Base-by-base conservation (phyloP, 768 basidiomycete genomes). In the Xerocomus potaroensis region DNA sequence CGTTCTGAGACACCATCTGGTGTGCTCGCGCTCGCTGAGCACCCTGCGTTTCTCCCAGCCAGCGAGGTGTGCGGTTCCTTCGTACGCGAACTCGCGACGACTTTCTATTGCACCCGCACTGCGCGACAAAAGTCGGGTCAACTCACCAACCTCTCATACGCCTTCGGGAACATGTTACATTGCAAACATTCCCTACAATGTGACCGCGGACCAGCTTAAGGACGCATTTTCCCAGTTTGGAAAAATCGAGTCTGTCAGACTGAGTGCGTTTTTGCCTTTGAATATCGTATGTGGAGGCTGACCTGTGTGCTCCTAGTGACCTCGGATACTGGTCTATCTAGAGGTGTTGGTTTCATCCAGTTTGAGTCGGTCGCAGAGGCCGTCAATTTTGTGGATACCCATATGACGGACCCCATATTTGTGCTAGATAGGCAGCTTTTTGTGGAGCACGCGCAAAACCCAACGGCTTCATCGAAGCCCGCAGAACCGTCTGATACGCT, bases 131-230 rank as follows among this genome's bases (percentile, higher is more conserved):
- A 41, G 24, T 10, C 44, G 12, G 22, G 30, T 35, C 23, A 31
- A 31, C 14, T 8, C 1, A 24, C 44, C 32, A 31, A 9, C 44
- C 12, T 14, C 22, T 18, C 23, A 1, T 26, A 43, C 61, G 15
- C 74, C 76, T 6, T 63, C 60, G n/a, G 62, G 62, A 9, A 66
- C 65, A 3, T 55, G 81, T 41, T 81, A 63, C 35, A 53, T 79
- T 26, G 75, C 70, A 8, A 82, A 81, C 51, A n/a, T 82, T n/a
- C 77, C 79, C 40, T 86, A 66, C 59, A 64, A 55, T 15, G 55
- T 64, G 31, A 70, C 68, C 2, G 72, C 70, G 49, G 61, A 59
- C 18, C 68, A 78, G 36, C 39, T 82, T 10, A 47, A 61, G 32
- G 67, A 71, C 4, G 63, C 67, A 15, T 75, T 80, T 53, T 60